Evolutionary conservation across 805 yeast species (phyloP).

Genomic region (Metschnikowia continentalis): DNA sequence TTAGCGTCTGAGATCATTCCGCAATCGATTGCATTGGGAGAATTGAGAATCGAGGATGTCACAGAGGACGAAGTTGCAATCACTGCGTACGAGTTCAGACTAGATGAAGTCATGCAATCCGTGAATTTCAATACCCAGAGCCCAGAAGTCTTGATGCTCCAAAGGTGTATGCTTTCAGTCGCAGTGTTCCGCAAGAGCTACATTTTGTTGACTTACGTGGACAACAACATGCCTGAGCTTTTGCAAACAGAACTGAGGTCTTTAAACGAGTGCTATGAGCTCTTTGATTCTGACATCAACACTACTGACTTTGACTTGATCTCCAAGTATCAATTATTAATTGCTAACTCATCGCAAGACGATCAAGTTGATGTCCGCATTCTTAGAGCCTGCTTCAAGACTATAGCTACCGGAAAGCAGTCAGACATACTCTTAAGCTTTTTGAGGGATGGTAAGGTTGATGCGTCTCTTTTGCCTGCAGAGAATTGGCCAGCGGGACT

Average conservation of each 20-base stretch:
- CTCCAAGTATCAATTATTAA: constrained; percentile 44
- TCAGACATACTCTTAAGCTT: constrained; percentile 55
- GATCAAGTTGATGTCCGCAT: constrained; percentile 46
- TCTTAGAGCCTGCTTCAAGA: constrained; percentile 54
- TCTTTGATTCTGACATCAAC: constrained; percentile 45
- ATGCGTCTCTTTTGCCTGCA: constrained; percentile 53
- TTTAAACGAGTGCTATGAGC: constrained; percentile 39
- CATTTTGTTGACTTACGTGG: constrained; percentile 52
- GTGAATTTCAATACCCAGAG: constrained; percentile 29
- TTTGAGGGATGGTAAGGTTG: constrained; percentile 58
- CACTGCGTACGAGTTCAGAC: constrained; percentile 67
- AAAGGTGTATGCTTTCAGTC: constrained; percentile 58
- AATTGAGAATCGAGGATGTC: constrained; percentile 37
- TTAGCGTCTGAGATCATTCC: constrained; percentile 34
- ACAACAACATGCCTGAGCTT: constrained; percentile 36
- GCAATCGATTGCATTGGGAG: constrained; percentile 29
- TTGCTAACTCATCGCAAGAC: constrained; percentile 11
- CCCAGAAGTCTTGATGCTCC: constrained; percentile 36
- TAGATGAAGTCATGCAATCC: constrained; percentile 44
- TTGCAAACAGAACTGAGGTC: constrained; percentile 8
- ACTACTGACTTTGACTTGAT: constrained; percentile 58
- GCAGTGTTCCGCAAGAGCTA: constrained; percentile 57
- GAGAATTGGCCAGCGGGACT: constrained; percentile 86
- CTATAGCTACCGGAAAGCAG: constrained; percentile 50
- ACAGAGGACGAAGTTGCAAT: constrained; percentile 61